These are phyloP conservation scores for Wickerhamomyces alni DNA, from an alignment of 805 yeast genomes.

Conservation along the genomic window DNA sequence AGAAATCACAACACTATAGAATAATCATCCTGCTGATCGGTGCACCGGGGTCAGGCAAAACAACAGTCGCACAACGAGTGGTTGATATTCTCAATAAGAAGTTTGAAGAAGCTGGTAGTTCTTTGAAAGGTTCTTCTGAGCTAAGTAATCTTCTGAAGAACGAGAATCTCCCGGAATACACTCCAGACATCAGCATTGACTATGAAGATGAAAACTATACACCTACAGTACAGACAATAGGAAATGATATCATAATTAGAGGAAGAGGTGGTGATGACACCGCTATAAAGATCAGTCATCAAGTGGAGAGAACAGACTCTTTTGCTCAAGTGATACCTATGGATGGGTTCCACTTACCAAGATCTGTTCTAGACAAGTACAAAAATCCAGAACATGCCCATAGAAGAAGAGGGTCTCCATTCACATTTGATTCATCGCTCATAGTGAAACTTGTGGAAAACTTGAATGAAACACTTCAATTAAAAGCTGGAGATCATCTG, in stretches of 20 bases:
- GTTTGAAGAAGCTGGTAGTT: constrained; percentile 14
- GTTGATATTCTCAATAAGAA: constrained; percentile 33
- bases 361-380: constrained; percentile 40
- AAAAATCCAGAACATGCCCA: constrained; percentile 53
- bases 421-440: constrained; percentile 59
- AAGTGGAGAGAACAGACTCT: not conserved
- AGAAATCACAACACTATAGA: constrained; percentile 32
- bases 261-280: constrained; percentile 23
- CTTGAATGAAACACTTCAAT: constrained; percentile 11
- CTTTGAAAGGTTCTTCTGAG: not conserved
- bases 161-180: constrained; percentile 8
- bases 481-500: constrained; percentile 3
- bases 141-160: constrained; percentile 3
- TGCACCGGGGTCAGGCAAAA: constrained; percentile 82
- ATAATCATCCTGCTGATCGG: constrained; percentile 61
- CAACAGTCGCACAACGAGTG: constrained; percentile 53
- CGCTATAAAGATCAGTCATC: constrained; percentile 12
- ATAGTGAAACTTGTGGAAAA: constrained; percentile 9
- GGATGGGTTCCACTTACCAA: constrained; percentile 75
- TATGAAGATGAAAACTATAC: constrained; percentile 16
- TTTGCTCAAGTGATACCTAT: constrained; percentile 51
- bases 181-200: constrained; percentile 5
- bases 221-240: constrained; percentile 8
- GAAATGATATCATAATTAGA: constrained; percentile 10
- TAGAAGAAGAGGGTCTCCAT: constrained; percentile 75